These are phyloP conservation scores for Microdochium trichocladiopsis DNA, from an alignment of 2,329 filamentous ascomycete species.

Conservation along the genomic window DNA sequence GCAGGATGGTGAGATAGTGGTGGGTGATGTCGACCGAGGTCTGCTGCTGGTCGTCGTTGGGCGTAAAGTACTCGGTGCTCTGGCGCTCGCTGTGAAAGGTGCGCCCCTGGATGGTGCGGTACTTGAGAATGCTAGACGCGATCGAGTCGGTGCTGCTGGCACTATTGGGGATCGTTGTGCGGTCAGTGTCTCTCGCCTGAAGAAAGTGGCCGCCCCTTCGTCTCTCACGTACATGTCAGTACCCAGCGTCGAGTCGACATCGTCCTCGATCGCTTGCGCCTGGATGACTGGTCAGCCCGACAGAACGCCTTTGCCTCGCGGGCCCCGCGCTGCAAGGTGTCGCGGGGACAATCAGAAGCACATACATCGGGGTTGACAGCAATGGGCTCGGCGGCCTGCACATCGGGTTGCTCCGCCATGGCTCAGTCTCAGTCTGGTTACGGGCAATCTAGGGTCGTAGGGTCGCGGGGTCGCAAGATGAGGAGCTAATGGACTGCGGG, in stretches of 20 bases:
- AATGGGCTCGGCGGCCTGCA: neutral
- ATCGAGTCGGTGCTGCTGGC: constrained; percentile 16
- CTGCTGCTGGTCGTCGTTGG: constrained; percentile 15
- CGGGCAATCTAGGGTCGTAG: too few species aligned
- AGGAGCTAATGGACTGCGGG: too few species aligned
- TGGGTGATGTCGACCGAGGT: constrained; percentile 17
- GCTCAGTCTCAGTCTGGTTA: too few species aligned
- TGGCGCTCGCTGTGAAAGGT: constrained; percentile 16
- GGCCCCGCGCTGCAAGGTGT: neutral
- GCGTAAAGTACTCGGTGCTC: constrained; percentile 1
- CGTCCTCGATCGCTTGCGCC: constrained; percentile 2
- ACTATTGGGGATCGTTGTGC: neutral
- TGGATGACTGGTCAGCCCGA: neutral
- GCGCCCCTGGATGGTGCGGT: constrained; percentile 19
- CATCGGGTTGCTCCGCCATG: neutral
- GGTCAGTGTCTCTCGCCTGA: too few species aligned
- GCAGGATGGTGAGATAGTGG: constrained; percentile 16
- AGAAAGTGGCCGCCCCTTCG: too few species aligned
- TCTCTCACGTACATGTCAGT: constrained; percentile 14
- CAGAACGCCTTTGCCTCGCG: neutral
- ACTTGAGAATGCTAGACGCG: constrained; percentile 19
- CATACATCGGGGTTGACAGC: neutral
- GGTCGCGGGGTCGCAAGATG: too few species aligned
- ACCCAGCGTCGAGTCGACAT: constrained; percentile 17
- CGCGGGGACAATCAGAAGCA: neutral